A percentile compares a stretch with the other conserved stretches of the same genome.
Conservation (phyloP, 805 yeast species). For the Saccharomycopsis capsularis region DNA sequence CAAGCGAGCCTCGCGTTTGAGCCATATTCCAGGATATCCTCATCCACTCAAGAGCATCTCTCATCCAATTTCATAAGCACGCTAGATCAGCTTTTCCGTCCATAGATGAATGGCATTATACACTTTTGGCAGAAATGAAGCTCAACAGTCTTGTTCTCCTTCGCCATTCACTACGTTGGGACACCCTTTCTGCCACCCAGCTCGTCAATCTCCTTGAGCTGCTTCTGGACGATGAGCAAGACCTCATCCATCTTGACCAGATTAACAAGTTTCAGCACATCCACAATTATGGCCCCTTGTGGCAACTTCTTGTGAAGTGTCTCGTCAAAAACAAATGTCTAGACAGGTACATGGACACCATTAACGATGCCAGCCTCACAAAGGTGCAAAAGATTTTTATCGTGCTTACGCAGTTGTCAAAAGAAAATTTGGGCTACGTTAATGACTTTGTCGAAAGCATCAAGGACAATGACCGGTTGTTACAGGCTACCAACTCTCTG, state of each 20-base stretch:
- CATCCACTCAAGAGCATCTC: too few species aligned
- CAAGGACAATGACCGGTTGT: background rate
- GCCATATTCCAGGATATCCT: too few species aligned
- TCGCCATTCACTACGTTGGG: constrained; percentile 11
- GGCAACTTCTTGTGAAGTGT: constrained; percentile 8
- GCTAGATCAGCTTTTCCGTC: too few species aligned
- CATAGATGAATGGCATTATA: too few species aligned
- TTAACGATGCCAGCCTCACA: constrained; percentile 3
- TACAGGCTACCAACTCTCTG: background rate
- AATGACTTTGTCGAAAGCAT: background rate
- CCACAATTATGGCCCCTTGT: constrained; percentile 1
- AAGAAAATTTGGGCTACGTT: background rate
- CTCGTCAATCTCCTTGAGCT: constrained; percentile 7
- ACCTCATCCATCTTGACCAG: background rate
- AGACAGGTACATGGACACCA: constrained; percentile 3
- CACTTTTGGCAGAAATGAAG: too few species aligned
- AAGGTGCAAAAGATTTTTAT: constrained; percentile 11
- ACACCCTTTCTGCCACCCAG: background rate
- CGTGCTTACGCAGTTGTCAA: constrained; percentile 1
- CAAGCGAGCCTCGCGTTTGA: too few species aligned
- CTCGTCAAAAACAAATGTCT: constrained; percentile 3
- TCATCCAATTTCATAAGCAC: too few species aligned
- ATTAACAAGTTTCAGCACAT: background rate
- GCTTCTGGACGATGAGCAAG: background rate
- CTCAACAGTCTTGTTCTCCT: constrained; percentile 9